These are phyloP conservation scores for Microbotryum saponariae DNA, from an alignment of 1,284 basidiomycete species.

Conservation along the genomic window DNA sequence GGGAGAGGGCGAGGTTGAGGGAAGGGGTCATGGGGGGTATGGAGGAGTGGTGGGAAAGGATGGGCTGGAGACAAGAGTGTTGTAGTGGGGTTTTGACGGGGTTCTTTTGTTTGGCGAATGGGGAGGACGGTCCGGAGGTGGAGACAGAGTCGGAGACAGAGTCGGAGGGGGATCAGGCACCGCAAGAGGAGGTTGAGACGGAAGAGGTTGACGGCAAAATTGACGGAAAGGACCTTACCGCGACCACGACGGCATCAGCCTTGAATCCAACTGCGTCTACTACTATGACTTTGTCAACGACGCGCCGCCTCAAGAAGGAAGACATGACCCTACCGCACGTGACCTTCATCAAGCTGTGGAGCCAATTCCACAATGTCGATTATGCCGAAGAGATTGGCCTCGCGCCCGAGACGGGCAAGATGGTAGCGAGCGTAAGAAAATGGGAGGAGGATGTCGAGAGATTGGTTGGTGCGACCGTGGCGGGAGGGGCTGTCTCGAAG, in stretches of 20 bases:
- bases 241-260: not conserved
- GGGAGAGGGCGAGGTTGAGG: slow-evolving; percentile 27
- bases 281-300: not conserved
- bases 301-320: not conserved
- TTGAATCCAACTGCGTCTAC: not conserved
- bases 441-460: slow-evolving; percentile 17
- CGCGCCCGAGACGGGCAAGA: not conserved
- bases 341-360: slow-evolving; percentile 33
- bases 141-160: no score
- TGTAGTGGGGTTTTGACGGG: slow-evolving; percentile 73
- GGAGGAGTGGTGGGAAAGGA: slow-evolving; percentile 87
- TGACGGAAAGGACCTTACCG: not conserved
- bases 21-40: slow-evolving; percentile 37
- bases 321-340: slow-evolving; percentile 21
- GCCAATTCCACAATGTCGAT: slow-evolving; percentile 34
- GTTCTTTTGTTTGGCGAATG: slow-evolving; percentile 60
- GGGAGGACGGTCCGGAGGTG: not conserved
- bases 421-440: not conserved
- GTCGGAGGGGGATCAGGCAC: no score
- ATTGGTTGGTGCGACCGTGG: not conserved
- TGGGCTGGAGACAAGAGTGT: slow-evolving; percentile 91
- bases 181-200: not conserved
- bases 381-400: slow-evolving; percentile 12
- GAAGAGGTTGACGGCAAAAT: not conserved
- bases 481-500: not conserved